Base-by-base conservation (phyloP, 345 rosid genomes). In the Corchorus olitorius region DNA sequence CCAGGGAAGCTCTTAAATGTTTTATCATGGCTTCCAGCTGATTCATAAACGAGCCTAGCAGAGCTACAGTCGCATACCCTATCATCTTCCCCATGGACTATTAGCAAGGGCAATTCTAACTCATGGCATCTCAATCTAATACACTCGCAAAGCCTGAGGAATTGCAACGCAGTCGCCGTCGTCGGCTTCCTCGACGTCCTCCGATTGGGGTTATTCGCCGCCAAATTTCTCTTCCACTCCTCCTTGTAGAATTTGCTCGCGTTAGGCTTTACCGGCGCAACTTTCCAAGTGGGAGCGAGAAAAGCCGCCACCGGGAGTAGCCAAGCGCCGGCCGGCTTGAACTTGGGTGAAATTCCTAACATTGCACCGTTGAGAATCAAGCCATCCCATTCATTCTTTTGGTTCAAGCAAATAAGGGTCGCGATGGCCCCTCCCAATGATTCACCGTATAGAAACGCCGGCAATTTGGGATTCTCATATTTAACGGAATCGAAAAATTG, bases 311-410 rank as follows among this genome's bases (percentile, higher is more conserved):
- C 13, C n/a, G 27, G 13, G n/a, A 55, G 60, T 55, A 55, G 60
- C 60, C 19, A 55, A 4, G 27, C 11, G 27, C 60, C 8, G n/a
- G 27, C 3, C 10, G 60, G 60, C 33, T 55, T 55, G 60, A 55
- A 55, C 60, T 55, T 55, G 27, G 60, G 11, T 8, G 27, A 19
- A n/a, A 55, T 20, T 3, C 60, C 27, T 20, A 9, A 55, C 60
- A n/a, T 55, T 55, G 60, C 60, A n/a, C 60, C 60, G 19, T 8
- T 55, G 27, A 55, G 19, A 55, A 55, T 19, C 27, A 55, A 55
- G 19, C 60, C 60, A 55, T 55, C 27, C 60, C 60, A 55, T 55
- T 55, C 60, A 55, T 55, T 55, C 60, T n/a, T 55, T n/a, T 55
- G 60, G 27, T n/a, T n/a, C 33, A 55, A n/a, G 60, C 60, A 55